Conservation (phyloP, 768 basidiomycete species). For the Leccinum uliginosum region DNA sequence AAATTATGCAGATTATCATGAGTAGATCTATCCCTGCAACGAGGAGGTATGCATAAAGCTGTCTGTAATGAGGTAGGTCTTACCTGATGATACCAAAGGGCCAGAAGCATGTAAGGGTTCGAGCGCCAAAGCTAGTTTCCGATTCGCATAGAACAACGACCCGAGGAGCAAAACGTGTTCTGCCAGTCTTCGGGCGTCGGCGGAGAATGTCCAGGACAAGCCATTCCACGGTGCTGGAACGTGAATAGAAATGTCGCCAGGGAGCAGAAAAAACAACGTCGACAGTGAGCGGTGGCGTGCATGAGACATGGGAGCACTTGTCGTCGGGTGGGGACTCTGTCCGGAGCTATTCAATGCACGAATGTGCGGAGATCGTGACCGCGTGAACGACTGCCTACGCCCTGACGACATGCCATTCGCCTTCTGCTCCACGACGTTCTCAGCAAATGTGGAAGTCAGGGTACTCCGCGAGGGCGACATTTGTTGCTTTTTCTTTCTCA, state of each 20-base stretch:
- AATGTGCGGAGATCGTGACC: slow-evolving; percentile 67
- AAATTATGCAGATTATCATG: slow-evolving; percentile 49
- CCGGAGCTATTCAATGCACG: slow-evolving; percentile 29
- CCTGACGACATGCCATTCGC: slow-evolving; percentile 30
- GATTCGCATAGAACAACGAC: slow-evolving; percentile 54
- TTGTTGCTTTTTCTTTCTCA: slow-evolving; percentile 28
- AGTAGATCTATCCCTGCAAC: slow-evolving; percentile 55
- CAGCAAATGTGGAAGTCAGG: slow-evolving; percentile 22
- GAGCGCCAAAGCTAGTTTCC: slow-evolving; percentile 28
- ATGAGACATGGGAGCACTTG: slow-evolving; percentile 39
- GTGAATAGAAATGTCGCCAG: slow-evolving; percentile 42
- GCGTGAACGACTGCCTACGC: slow-evolving; percentile 52
- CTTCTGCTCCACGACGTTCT: slow-evolving; percentile 31
- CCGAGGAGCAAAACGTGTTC: slow-evolving; percentile 65
- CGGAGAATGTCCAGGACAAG: slow-evolving; percentile 42
- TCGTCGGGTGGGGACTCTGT: slow-evolving; percentile 35
- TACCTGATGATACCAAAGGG: slow-evolving; percentile 52
- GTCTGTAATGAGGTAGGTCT: slow-evolving; percentile 7
- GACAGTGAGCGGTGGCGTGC: slow-evolving; percentile 36
- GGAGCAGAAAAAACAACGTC: slow-evolving; percentile 38
- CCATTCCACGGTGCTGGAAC: slow-evolving; percentile 41
- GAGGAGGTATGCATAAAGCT: slow-evolving; percentile 2
- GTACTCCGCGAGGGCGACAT: slow-evolving; percentile 22
- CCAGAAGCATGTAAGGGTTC: slow-evolving; percentile 22
- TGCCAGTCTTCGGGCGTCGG: slow-evolving; percentile 57